A percentile compares a stretch with the other conserved stretches of the same genome.
These are phyloP conservation scores for Castanospermum australe DNA, from an alignment of 306 rosid species.

Conservation along the genomic window DNA sequence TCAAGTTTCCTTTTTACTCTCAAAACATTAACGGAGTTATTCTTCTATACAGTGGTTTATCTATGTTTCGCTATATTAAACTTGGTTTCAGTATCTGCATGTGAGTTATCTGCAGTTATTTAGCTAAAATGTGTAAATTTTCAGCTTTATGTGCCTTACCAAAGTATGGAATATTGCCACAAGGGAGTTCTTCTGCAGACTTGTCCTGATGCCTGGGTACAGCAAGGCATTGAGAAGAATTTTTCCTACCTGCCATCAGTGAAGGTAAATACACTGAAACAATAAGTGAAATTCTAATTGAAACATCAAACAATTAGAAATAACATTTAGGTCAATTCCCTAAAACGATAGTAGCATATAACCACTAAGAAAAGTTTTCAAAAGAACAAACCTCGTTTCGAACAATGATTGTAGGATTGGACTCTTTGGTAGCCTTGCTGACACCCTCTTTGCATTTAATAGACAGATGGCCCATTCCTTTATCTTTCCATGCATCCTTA, in stretches of 20 bases:
- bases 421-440: slow-evolving; percentile 87
- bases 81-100: too few relatives aligned
- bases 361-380: background rate
- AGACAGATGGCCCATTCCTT: slow-evolving; percentile 84
- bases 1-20: too few relatives aligned
- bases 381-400: slow-evolving; percentile 79
- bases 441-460: slow-evolving; percentile 93
- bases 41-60: too few relatives aligned
- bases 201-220: slow-evolving; percentile 94
- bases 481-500: slow-evolving; percentile 89
- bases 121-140: background rate
- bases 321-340: background rate
- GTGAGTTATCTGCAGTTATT: background rate
- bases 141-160: slow-evolving; percentile 46
- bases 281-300: background rate
- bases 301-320: background rate
- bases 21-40: too few relatives aligned
- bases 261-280: slow-evolving; percentile 33
- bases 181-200: slow-evolving; percentile 80
- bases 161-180: slow-evolving; percentile 91
- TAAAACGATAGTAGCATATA: background rate
- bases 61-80: background rate
- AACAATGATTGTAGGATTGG: slow-evolving; percentile 89
- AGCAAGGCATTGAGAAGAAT: slow-evolving; percentile 87
- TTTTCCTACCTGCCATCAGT: slow-evolving; percentile 76